A percentile compares a stretch with the other conserved stretches of the same genome.
These are phyloP conservation scores for Debaryomycetaceae sp. DNA, from an alignment of 1,139 yeast genomes.

Conservation along the genomic window DNA sequence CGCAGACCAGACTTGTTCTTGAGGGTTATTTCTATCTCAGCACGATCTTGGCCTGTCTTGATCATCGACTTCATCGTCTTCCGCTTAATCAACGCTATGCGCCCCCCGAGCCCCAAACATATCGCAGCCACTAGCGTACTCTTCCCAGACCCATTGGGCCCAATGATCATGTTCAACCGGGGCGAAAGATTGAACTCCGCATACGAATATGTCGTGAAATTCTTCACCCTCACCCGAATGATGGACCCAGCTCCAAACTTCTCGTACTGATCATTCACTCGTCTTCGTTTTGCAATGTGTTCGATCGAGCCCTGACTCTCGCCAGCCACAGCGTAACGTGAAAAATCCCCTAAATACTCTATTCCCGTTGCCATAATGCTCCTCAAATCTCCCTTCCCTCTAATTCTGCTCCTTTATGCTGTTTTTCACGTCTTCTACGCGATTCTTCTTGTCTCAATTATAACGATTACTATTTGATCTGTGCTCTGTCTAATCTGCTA, in stretches of 20 bases:
- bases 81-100: slow-evolving; percentile 75
- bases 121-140: slow-evolving; percentile 92
- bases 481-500: no score
- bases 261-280: slow-evolving; percentile 6
- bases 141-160: slow-evolving; percentile 97
- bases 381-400: background rate
- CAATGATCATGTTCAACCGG: slow-evolving; percentile 84
- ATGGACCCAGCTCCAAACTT: slow-evolving; percentile 60
- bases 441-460: no score
- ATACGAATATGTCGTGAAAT: slow-evolving; percentile 79
- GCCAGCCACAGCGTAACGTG: slow-evolving; percentile 2
- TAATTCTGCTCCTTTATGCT: no score
- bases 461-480: no score
- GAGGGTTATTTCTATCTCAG: slow-evolving; percentile 63
- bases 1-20: slow-evolving; percentile 37
- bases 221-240: slow-evolving; percentile 58
- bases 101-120: slow-evolving; percentile 86
- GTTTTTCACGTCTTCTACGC: background rate
- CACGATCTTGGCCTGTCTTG: slow-evolving; percentile 61
- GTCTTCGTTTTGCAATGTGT: slow-evolving; percentile 5
- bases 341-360: slow-evolving; percentile 6
- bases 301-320: background rate
- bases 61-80: slow-evolving; percentile 73
- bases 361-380: slow-evolving; percentile 2
- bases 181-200: slow-evolving; percentile 84